Evolutionary conservation across 345 rosid species (phyloP), one percentile per base, ranked within the genome.

Genomic region (Hibiscus mutabilis): DNA sequence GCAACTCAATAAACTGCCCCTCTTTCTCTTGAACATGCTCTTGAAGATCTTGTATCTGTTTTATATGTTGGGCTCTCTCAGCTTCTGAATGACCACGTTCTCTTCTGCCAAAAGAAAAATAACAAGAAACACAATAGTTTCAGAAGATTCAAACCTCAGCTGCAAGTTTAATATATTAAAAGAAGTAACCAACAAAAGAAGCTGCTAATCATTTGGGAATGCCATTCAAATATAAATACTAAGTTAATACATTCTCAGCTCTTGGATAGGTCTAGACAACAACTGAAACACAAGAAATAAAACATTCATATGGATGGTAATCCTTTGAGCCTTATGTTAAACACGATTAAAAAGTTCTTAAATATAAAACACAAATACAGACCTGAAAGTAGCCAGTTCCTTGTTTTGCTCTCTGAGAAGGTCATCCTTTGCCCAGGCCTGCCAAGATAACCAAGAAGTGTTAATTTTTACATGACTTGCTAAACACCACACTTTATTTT

Each of bases 21-120:
- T 92, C 98, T 79, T 90, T 92, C 68, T 95, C 98, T 81, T 90
- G 99, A 76, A 86, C 72, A 79, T 81, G 98, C 71, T 95, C 98
- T 80, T 92, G 98, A 74, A 92, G 86, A 58, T 95, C 98, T 53
- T 80, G 91, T 60, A 95, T 78, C 78, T 95, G 87, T 58, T 92
- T 91, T 61, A 89, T 70, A 67, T 85, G 96, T 53, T 95, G 98
- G 40, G 88, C 82, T 81, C 92, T 87, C 80, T 92, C 99, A 79
- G 91, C 97, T 71, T 92, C 99, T 69, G 97, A 86, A 79, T 92
- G 99, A 84, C 92, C 99, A 81, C 91, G 98, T 82, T 95, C 98
- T 78, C 97, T 88, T 82, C 99, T 95, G 92, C 80, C 37, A 66
- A 47, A 27, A 25, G 13, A 49, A 49, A 82, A 82, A 49, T 37